A percentile compares a stretch with the other conserved stretches of the same genome.
Conservation (phyloP, 1,139 yeast genomes). For the Kurtzmaniella natalensis region DNA sequence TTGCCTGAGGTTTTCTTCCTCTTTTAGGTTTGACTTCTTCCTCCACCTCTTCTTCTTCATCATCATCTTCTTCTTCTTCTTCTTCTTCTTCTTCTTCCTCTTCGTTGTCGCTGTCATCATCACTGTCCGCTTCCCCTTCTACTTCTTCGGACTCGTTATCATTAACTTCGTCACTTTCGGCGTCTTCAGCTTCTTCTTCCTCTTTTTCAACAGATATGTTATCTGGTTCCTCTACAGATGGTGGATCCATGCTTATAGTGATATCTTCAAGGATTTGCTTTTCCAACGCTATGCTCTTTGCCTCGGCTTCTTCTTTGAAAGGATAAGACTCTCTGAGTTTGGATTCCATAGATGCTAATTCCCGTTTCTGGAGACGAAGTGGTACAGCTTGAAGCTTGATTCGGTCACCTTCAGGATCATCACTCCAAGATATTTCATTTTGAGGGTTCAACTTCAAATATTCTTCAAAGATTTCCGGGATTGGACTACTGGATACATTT, state of each 20-base stretch:
- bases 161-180: constrained; percentile 8
- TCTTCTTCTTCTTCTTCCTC: constrained; percentile 11
- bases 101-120: too few species aligned
- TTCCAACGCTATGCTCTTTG: constrained; percentile 23
- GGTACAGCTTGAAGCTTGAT: constrained; percentile 32
- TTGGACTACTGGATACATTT: constrained; percentile 16
- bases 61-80: constrained; percentile 12
- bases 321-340: constrained; percentile 33
- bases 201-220: constrained; percentile 9
- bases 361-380: constrained; percentile 40
- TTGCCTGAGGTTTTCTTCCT: constrained; percentile 3
- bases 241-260: constrained; percentile 14
- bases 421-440: constrained; percentile 32
- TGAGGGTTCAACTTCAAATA: constrained; percentile 25
- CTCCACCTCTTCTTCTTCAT: constrained; percentile 7
- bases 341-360: constrained; percentile 36
- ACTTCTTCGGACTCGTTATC: constrained; percentile 10
- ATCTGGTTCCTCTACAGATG: constrained; percentile 7
- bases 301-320: constrained; percentile 28
- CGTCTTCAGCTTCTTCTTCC: constrained; percentile 6
- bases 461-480: constrained; percentile 34
- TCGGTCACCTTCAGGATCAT: constrained; percentile 19
- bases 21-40: constrained; percentile 7
- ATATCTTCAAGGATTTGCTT: constrained; percentile 8
- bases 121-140: constrained; percentile 11